Base-by-base conservation (phyloP, 208 protist genomes). In the Leishmania tarentolae region DNA sequence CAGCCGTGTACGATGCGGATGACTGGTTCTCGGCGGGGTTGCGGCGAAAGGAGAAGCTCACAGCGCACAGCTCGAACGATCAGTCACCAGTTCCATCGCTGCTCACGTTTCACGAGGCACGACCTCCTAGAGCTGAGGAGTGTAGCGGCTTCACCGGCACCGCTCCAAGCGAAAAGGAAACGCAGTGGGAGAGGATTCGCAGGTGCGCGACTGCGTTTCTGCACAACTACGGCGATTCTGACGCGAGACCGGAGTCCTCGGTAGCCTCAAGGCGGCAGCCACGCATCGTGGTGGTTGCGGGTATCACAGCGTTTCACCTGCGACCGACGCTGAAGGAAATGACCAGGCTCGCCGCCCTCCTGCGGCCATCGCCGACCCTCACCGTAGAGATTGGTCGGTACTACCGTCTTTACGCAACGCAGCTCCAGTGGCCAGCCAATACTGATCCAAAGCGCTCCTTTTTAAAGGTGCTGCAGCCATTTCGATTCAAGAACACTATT, bases 331-430 rank as follows among this genome's bases (percentile, higher is more conserved):
- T 84, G 65, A 40, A 5, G 28, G 75, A 76, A 70, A 80, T 72
- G 75, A 71, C 80, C 31, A 75, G 75, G n/a, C 53, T 84, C 46
- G 75, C 80, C 9, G 80, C 46, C 35, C 57, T 84, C 68, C 80
- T 84, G 65, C 65, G 75, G 9, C 80, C 80, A 3, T 84, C 75
- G 35, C 35, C 80, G 46, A 52, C 28, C 19, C 57, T 84, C 75
- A 80, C 69, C 0, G 68, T 63, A 21, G 80, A 84, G 56, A 24
- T 84, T 4, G 80, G 75, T 3, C 63, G 80, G 24, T 84, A 76
- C 75, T 84, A 84, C 57, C 75, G 80, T 9, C 56, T 75, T 11
- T 80, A 66, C 42, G 80, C 80, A 0, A 11, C 52, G 6, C 75
- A 76, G 46, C 78, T 70, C 57, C 37, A 68, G n/a, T 80, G 74